phyloP scores from a whole-genome alignment of 169 alveolate genomes.

The Perkinsus olseni region DNA sequence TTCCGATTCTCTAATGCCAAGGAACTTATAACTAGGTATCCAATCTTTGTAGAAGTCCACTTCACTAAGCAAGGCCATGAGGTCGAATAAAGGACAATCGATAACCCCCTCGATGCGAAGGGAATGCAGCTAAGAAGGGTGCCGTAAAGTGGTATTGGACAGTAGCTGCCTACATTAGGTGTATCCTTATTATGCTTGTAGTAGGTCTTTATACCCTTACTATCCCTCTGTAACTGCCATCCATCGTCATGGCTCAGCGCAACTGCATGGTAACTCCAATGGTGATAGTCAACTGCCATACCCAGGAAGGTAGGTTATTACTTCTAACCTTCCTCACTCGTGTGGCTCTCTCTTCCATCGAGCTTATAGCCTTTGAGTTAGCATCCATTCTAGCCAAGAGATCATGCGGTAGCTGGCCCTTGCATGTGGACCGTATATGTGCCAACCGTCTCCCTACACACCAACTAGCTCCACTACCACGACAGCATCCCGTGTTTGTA shows the following conservation, averaged over 20 bases:
- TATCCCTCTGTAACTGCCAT: not conserved
- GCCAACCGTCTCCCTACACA: not conserved
- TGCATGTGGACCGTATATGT: not conserved
- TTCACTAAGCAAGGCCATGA: not conserved
- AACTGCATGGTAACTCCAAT: not conserved
- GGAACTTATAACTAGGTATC: not conserved
- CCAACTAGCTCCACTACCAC: not conserved
- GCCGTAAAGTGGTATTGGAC: not conserved
- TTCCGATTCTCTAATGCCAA: not conserved
- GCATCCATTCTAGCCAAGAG: not conserved
- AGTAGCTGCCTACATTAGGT: not conserved
- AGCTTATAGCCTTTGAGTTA: too few species aligned
- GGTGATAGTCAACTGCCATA: not conserved
- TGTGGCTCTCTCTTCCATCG: not conserved
- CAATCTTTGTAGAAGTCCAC: not conserved
- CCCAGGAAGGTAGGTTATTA: not conserved
- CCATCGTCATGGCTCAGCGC: not conserved
- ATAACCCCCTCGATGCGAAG: not conserved
- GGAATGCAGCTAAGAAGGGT: not conserved
- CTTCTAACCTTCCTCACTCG: not conserved
- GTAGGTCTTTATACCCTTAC: not conserved
- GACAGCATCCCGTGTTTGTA: not conserved
- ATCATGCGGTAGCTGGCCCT: not conserved
- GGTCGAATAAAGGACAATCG: not conserved
- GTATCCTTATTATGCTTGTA: not conserved